Evolutionary conservation across 371 early-diverging fungal species (phyloP).

Genomic region (Mucor plumbeus): DNA sequence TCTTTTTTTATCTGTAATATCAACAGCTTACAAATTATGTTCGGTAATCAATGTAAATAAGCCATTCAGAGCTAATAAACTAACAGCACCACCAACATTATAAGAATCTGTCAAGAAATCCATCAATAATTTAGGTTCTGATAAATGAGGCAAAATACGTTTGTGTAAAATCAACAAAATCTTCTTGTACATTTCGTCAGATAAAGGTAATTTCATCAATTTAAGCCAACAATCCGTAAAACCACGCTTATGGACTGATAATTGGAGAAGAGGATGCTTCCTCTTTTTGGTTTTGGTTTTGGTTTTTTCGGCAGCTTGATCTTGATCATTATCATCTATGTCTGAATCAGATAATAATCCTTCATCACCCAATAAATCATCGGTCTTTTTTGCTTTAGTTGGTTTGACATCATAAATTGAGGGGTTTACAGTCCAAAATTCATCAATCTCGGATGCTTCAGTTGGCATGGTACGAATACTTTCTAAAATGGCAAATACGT

Average conservation of each 20-base stretch:
- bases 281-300: constrained; percentile 25
- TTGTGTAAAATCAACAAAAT: constrained; percentile 83
- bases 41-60: constrained; percentile 89
- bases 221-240: constrained; percentile 85
- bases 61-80: constrained; percentile 91
- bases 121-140: constrained; percentile 79
- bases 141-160: constrained; percentile 83
- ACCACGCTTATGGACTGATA: constrained; percentile 57
- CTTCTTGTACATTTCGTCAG: constrained; percentile 76
- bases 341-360: constrained; percentile 47
- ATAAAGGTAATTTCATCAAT: constrained; percentile 74
- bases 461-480: constrained; percentile 65
- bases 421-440: constrained; percentile 65
- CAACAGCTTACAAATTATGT: constrained; percentile 74
- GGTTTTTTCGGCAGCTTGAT: constrained; percentile 27
- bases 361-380: constrained; percentile 37
- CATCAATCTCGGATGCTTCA: constrained; percentile 62
- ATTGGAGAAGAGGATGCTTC: constrained; percentile 46
- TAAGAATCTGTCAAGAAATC: constrained; percentile 92
- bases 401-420: constrained; percentile 34
- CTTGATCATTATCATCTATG: constrained; percentile 40
- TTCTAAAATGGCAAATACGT: constrained; percentile 61
- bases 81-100: constrained; percentile 81
- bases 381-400: constrained; percentile 23
- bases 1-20: not conserved